phyloP scores from a whole-genome alignment of 176 grass and related monocot genomes.

The Zoysia japonica region DNA sequence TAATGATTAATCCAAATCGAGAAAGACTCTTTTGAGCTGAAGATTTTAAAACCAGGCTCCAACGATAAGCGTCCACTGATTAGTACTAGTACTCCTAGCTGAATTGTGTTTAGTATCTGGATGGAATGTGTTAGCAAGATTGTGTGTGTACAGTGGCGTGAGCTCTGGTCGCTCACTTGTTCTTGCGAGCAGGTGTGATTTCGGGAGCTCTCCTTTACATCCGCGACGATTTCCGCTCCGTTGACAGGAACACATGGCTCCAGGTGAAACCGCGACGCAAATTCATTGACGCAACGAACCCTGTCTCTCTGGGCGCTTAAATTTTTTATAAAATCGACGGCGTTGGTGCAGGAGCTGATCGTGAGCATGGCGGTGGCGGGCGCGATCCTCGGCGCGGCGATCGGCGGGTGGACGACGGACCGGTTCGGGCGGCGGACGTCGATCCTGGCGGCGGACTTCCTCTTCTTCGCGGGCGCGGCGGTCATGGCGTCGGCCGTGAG shows the following conservation, averaged over 20 bases:
- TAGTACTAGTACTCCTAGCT: not conserved
- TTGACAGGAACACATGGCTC: conserved; percentile 81
- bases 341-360: conserved; percentile 59
- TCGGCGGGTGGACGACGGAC: conserved; percentile 81
- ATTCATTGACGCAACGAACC: too few species aligned
- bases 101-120: not conserved
- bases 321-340: too few species aligned
- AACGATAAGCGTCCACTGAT: not conserved
- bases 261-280: conserved; percentile 39
- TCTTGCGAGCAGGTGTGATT: conserved; percentile 61
- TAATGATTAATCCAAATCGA: not conserved
- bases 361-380: conserved; percentile 90
- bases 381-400: conserved; percentile 77
- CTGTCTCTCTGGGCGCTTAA: too few species aligned
- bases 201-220: conserved; percentile 89
- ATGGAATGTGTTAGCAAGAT: not conserved
- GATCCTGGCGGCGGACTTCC: conserved; percentile 60
- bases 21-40: not conserved
- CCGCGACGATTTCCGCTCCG: conserved; percentile 71
- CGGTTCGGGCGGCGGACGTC: conserved; percentile 62
- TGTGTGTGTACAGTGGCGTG: not conserved
- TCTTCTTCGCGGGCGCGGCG: conserved; percentile 77
- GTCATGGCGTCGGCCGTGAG: conserved; percentile 61
- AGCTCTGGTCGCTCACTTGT: not conserved
- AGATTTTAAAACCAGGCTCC: not conserved